phyloP scores from a whole-genome alignment of 805 yeast genomes.

The Komagataella mondaviorum region DNA sequence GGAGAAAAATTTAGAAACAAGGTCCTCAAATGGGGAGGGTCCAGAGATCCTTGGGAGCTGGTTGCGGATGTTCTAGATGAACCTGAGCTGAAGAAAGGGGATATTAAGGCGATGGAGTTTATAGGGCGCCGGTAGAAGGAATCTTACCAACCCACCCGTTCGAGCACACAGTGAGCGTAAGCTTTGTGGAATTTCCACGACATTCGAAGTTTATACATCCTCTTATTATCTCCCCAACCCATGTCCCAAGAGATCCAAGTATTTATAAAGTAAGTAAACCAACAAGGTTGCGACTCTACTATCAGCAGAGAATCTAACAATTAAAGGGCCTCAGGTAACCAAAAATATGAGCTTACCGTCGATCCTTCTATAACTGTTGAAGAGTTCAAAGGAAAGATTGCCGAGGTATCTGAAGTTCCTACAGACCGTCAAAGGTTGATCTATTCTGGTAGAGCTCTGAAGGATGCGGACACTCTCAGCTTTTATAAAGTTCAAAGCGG shows the following conservation, averaged over 20 bases:
- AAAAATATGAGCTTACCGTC: slow-evolving; percentile 57
- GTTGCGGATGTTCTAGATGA: slow-evolving; percentile 66
- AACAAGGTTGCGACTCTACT: background rate
- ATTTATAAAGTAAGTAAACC: slow-evolving; percentile 16
- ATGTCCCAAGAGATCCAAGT: slow-evolving; percentile 14
- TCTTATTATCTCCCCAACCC: background rate
- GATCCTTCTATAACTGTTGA: slow-evolving; percentile 40
- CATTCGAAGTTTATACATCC: background rate
- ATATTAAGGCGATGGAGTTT: slow-evolving; percentile 51
- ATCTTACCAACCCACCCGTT: background rate
- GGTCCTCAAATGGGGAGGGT: slow-evolving; percentile 88
- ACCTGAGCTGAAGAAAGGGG: slow-evolving; percentile 51
- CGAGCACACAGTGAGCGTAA: background rate
- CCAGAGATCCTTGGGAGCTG: slow-evolving; percentile 79
- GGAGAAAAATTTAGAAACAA: slow-evolving; percentile 64
- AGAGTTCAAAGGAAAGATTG: slow-evolving; percentile 56
- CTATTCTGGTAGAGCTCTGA: slow-evolving; percentile 87
- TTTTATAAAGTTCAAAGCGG: slow-evolving; percentile 75
- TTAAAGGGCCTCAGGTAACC: slow-evolving; percentile 50
- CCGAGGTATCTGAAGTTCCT: slow-evolving; percentile 49
- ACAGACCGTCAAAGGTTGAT: slow-evolving; percentile 77
- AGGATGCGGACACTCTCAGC: slow-evolving; percentile 64
- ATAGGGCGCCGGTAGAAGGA: slow-evolving; percentile 19
- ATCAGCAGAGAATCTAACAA: background rate
- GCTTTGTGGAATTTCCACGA: background rate